phyloP scores from a whole-genome alignment of 805 yeast genomes.

The Candida nanaspora region DNA sequence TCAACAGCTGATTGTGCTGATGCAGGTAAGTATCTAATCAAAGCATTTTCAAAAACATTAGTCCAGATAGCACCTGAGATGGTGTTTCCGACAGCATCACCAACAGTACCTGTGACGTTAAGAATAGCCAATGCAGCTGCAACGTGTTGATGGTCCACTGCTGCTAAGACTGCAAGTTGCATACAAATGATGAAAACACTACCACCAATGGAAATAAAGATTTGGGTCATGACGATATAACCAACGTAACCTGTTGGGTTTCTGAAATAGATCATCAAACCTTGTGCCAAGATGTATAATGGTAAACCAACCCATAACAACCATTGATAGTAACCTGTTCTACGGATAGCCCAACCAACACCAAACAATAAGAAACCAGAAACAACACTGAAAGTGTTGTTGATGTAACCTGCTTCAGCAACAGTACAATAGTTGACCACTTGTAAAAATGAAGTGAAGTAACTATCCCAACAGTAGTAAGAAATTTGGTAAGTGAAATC shows the following conservation, averaged over 20 bases:
- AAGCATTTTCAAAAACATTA: conserved; percentile 29
- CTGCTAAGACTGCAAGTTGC: conserved; percentile 53
- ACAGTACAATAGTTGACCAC: not conserved
- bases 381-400: not conserved
- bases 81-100: conserved; percentile 55
- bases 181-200: conserved; percentile 64
- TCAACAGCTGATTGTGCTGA: conserved; percentile 35
- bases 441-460: not conserved
- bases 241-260: conserved; percentile 41
- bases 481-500: not conserved
- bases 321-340: not conserved
- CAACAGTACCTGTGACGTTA: conserved; percentile 52
- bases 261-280: conserved; percentile 51
- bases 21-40: not conserved
- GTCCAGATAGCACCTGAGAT: conserved; percentile 73
- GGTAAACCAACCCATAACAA: not conserved
- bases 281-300: conserved; percentile 18
- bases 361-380: not conserved
- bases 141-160: conserved; percentile 56
- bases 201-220: conserved; percentile 65
- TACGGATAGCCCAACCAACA: not conserved
- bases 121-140: conserved; percentile 54
- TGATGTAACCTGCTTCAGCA: not conserved
- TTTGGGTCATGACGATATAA: conserved; percentile 50
- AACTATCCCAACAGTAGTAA: not conserved